Evolutionary conservation across 78 protist species (phyloP).

Genomic region (Dictyostelium brefeldianum): DNA sequence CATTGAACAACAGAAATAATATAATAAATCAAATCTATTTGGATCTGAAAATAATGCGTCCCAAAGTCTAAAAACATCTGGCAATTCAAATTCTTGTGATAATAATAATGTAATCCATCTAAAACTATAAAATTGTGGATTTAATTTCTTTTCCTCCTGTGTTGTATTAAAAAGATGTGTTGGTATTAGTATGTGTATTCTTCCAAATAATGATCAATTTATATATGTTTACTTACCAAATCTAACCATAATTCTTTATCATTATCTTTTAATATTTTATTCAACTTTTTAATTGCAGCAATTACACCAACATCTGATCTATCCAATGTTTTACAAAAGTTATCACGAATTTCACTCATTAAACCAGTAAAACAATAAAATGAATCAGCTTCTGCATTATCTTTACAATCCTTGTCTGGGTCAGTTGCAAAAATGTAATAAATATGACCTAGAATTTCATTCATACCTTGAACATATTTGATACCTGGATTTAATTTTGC

Average conservation of each 20-base stretch:
- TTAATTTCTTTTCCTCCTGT: slow-evolving; percentile 72
- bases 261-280: slow-evolving; percentile 9
- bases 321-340: slow-evolving; percentile 84
- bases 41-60: slow-evolving; percentile 89
- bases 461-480: slow-evolving; percentile 93
- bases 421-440: slow-evolving; percentile 86
- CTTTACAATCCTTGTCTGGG: slow-evolving; percentile 45
- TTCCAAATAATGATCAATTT: no score
- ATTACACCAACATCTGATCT: slow-evolving; percentile 65
- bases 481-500: slow-evolving; percentile 89
- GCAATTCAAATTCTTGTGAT: slow-evolving; percentile 91
- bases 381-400: slow-evolving; percentile 92
- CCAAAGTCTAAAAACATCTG: slow-evolving; percentile 91
- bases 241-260: slow-evolving; percentile 78
- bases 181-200: no score
- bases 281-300: slow-evolving; percentile 41
- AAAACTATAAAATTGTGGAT: slow-evolving; percentile 86
- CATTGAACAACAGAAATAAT: slow-evolving; percentile 87
- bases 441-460: slow-evolving; percentile 90
- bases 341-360: slow-evolving; percentile 88
- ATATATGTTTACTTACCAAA: slow-evolving; percentile 31
- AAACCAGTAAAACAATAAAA: slow-evolving; percentile 90
- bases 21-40: slow-evolving; percentile 82
- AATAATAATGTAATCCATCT: slow-evolving; percentile 91
- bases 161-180: background rate